A percentile compares a stretch with the other conserved stretches of the same genome.
Conservation (phyloP, 2,329 filamentous ascomycete species). For the Paecilomyces fulvus region DNA sequence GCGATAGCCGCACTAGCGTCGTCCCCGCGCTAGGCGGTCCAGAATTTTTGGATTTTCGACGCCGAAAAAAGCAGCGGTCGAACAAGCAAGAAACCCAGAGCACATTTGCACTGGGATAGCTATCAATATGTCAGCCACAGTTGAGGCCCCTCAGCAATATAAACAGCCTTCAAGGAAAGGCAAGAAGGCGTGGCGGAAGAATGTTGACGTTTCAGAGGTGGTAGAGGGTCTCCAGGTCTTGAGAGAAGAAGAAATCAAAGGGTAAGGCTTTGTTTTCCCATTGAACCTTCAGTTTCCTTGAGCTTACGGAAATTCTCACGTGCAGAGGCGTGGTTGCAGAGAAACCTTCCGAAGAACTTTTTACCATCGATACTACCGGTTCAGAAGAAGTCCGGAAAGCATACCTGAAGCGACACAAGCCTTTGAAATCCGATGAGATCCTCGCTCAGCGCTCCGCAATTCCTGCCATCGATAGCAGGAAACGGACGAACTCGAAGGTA, state of each 20-base stretch:
- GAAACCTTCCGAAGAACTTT: slow-evolving; percentile 73
- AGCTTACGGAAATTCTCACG: slow-evolving; percentile 5
- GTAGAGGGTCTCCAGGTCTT: slow-evolving; percentile 72
- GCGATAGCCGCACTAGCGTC: slow-evolving; percentile 17
- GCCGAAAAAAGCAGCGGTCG: slow-evolving; percentile 12
- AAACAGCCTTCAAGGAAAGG: slow-evolving; percentile 91
- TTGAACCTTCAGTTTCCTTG: slow-evolving; percentile 7
- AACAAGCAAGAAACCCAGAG: not conserved
- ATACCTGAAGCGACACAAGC: slow-evolving; percentile 62
- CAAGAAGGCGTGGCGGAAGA: slow-evolving; percentile 98
- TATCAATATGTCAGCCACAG: slow-evolving; percentile 23
- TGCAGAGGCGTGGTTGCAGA: slow-evolving; percentile 75
- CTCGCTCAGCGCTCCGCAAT: slow-evolving; percentile 75
- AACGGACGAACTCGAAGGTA: slow-evolving; percentile 62
- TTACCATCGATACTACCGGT: slow-evolving; percentile 69
- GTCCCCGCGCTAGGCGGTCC: slow-evolving; percentile 18
- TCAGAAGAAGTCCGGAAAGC: slow-evolving; percentile 58
- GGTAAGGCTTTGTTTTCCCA: slow-evolving; percentile 44
- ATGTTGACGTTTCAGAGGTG: slow-evolving; percentile 86
- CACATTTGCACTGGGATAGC: slow-evolving; percentile 7
- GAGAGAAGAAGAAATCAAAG: slow-evolving; percentile 83
- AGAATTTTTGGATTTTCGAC: slow-evolving; percentile 18
- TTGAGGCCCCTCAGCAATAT: slow-evolving; percentile 63
- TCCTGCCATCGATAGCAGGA: slow-evolving; percentile 68
- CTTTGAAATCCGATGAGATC: slow-evolving; percentile 85